Base-by-base conservation (phyloP, 2,329 filamentous ascomycete genomes). In the Nakataea oryzae region DNA sequence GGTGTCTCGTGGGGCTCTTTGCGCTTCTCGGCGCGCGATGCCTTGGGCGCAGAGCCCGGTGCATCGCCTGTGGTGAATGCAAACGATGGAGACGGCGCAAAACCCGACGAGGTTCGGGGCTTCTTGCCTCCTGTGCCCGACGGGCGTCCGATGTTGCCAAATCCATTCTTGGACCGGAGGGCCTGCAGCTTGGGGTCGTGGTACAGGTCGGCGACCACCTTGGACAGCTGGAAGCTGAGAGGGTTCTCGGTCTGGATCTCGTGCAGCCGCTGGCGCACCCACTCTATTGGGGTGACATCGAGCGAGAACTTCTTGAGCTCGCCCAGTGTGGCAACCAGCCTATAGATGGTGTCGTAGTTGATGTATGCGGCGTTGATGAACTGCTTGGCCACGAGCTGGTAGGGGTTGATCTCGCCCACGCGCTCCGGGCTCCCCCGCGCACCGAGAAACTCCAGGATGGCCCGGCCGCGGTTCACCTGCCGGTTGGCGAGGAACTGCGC, bases 261-360 rank as follows among this genome's bases (percentile, higher is more conserved):
- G 64, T 80, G 74, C 59, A 85, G 74, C 14, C 83, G 79, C 47
- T 85, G 81, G 4, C 83, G 79, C 61, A 85, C 72, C 83, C 82
- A 86, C 29, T 84, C 76, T 3, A 82, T 70, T 0, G 83, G 81
- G 2, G 75, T 76, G 26, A 85, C 72, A 50, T 81, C 79, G 6
- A 84, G 74, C 32, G 77, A 75, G 62, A 83, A 84, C 66, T 80
- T 82, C 62, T 74, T 76, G 57, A 86, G 72, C 68, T 84, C 81
- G 3, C 78, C 76, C 30, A 84, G 74, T 0, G 82, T 78, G 59
- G 83, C 80, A 50, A 78, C 80, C 47, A 86, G 70, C 3, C 83
- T 79, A 67, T 81, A 84, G 3, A 85, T 71, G 0, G 81, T 85
- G 65, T 85, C 82, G 66, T 85, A 85, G 54, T 79, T 80, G 26